Evolutionary conservation across 495 filamentous ascomycete genomes (phyloP).

Genomic region (Penicillium psychrofluorescens): DNA sequence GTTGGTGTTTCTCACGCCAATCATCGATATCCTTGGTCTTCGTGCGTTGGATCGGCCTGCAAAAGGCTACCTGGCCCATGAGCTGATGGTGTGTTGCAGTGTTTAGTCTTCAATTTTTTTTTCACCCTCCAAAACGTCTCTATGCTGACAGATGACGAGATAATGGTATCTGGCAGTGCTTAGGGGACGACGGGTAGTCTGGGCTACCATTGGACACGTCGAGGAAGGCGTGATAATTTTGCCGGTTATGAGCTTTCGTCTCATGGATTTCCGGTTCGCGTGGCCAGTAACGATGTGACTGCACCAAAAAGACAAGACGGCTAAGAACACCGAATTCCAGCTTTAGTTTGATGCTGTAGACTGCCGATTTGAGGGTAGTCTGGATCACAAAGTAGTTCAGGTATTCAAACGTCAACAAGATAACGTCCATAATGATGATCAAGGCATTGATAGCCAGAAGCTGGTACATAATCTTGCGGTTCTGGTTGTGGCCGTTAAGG

Average conservation of each 20-base stretch:
- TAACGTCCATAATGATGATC: constrained; percentile 27
- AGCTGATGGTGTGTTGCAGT: too few relatives aligned
- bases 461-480: constrained; percentile 23
- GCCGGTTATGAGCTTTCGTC: background rate
- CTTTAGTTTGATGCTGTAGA: constrained; percentile 14
- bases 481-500: constrained; percentile 12
- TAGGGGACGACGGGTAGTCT: background rate
- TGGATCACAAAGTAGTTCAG: constrained; percentile 6
- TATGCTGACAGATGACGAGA: background rate
- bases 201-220: background rate
- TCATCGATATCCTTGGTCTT: too few relatives aligned
- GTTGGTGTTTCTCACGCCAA: too few relatives aligned
- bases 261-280: background rate
- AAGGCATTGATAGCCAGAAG: constrained; percentile 35
- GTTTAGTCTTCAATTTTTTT: too few relatives aligned
- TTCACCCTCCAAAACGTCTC: too few relatives aligned
- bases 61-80: too few relatives aligned
- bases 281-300: constrained; percentile 10
- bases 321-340: constrained; percentile 10
- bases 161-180: background rate
- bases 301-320: constrained; percentile 9
- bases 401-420: constrained; percentile 7
- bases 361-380: constrained; percentile 6
- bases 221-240: constrained; percentile 4
- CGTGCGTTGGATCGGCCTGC: too few relatives aligned